Evolutionary conservation across 2,329 filamentous ascomycete species (phyloP), one percentile per base, ranked within the genome.

Genomic region (Pseudomassariella vexata): DNA sequence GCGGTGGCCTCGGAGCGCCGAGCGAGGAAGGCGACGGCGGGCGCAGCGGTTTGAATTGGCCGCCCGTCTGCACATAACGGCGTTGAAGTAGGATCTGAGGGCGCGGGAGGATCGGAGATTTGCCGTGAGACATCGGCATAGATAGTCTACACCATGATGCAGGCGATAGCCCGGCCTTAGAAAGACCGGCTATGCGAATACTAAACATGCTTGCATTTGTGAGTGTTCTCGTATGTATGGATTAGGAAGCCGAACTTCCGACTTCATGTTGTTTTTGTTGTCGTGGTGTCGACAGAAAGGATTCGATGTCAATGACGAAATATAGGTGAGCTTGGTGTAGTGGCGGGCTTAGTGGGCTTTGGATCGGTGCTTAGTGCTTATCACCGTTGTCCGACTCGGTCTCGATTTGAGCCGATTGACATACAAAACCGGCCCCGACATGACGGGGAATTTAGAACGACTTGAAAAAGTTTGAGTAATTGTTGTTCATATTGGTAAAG

Each of bases 11-110:
- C 1, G 88, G 82, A 34, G 74, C 78, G 31, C 87, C 87, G 19
- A 96, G 72, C 22, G 85, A 84, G 38, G 73, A 73, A 5, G 89
- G 89, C 5, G 85, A 78, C 1, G 88, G 88, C 5, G 89, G 89
- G 0, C 75, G 70, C 46, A 88, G 73, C 10, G 79, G 75, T 41
- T 79, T 67, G 52, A 79, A 85, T 38, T 66, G 65, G 21, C 59
- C 53, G 24, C 41, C 34, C 11, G 47, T 41, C 28, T 49, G 57
- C 25, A 44, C 25, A 32, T 53, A 36, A 24, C 44, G 44, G 24
- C 48, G 48, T 19, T 30, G 28, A 27, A 28, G 16, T 21, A 34
- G 25, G 28, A 26, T 24, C 36, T 37, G 26, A 11, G 32, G 24
- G 28, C 12, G 34, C 32, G 35, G 22, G 12, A 19, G 41, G 35